A percentile compares a stretch with the other conserved stretches of the same genome.
Conservation (phyloP, 176 grass and related monocot genomes). For the Aegilops sharonensis region DNA sequence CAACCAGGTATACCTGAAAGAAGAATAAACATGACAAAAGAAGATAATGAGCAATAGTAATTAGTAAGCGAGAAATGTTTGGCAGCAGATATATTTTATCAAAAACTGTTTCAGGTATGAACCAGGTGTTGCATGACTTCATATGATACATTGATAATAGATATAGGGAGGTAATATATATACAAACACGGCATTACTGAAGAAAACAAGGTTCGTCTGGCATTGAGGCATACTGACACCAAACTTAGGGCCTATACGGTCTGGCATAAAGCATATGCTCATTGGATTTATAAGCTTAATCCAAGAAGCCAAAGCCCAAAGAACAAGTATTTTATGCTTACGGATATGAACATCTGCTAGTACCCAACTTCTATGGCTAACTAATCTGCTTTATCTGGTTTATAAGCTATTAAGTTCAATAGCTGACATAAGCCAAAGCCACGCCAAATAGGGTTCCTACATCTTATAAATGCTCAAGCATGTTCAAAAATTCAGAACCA, state of each 20-base stretch:
- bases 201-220: background rate
- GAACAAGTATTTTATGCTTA: background rate
- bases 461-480: background rate
- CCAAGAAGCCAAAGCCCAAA: background rate
- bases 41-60: background rate
- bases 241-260: background rate
- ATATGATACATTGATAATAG: background rate
- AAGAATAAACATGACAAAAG: slow-evolving; percentile 17
- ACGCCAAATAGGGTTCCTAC: background rate
- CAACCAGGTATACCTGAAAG: slow-evolving; percentile 95
- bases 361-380: too few species aligned
- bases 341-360: background rate
- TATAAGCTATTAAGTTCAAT: too few species aligned
- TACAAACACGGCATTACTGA: background rate
- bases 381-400: too few species aligned
- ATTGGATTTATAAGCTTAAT: background rate
- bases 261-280: background rate
- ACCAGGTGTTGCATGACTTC: background rate
- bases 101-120: slow-evolving; percentile 1
- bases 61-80: background rate
- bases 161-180: background rate
- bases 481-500: background rate
- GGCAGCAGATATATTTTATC: background rate
- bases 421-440: too few species aligned
- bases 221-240: background rate